Percentiles rank a stretch among this genome's conserved stretches.
These are phyloP conservation scores for Carex kokanica DNA, from an alignment of 176 grass and related monocot species.

Conservation along the genomic window DNA sequence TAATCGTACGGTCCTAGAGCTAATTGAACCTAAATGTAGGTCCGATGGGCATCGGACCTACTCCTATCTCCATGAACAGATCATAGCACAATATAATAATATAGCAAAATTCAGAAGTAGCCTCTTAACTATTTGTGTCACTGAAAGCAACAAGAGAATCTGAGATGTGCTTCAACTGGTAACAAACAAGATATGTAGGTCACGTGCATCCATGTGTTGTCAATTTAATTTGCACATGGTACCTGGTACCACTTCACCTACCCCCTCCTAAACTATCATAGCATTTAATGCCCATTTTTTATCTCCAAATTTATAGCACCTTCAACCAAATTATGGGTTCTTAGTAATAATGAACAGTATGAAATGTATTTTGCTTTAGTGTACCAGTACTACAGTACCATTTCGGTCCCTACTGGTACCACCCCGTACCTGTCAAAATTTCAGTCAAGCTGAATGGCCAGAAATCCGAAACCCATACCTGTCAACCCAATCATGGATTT, in stretches of 20 bases:
- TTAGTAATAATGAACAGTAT: not conserved
- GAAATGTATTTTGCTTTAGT: not conserved
- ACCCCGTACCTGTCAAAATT: not conserved
- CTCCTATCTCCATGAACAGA: not conserved
- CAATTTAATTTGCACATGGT: constrained; percentile 14
- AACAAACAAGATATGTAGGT: not conserved
- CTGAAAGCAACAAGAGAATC: not conserved
- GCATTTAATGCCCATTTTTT: not conserved
- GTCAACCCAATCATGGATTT: no score
- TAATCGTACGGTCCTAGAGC: no score
- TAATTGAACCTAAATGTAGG: no score
- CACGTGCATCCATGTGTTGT: constrained; percentile 19
- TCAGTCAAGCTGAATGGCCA: not conserved
- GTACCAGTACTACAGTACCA: not conserved
- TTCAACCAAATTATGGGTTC: no score
- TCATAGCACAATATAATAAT: constrained; percentile 3
- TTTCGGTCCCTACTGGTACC: not conserved
- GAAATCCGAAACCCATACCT: not conserved
- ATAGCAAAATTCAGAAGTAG: not conserved
- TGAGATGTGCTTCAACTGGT: not conserved
- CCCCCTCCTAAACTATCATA: not conserved
- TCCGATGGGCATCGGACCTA: no score
- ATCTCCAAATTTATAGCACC: not conserved
- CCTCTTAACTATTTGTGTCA: not conserved
- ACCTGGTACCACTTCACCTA: not conserved